Percentiles rank a stretch among this genome's conserved stretches.
Conservation (phyloP, 768 basidiomycete species). For the Panaeolus cyanescens region DNA sequence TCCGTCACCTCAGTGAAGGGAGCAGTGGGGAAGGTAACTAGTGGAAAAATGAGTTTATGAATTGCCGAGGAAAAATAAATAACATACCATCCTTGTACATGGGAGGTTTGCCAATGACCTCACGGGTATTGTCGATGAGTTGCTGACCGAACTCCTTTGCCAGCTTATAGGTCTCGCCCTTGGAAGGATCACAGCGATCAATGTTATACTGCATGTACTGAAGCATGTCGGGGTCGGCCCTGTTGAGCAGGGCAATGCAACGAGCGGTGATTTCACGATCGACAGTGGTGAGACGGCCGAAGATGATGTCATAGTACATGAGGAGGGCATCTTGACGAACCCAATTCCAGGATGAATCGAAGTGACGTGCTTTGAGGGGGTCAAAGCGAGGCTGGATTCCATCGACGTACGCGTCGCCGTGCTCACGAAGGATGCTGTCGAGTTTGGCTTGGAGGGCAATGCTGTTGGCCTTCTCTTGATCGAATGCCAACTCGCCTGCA, state of each 20-base stretch:
- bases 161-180: conserved; percentile 91
- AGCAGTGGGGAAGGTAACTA: conserved; percentile 97
- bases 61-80: background rate
- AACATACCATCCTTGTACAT: conserved; percentile 91
- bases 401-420: conserved; percentile 91
- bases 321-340: conserved; percentile 93
- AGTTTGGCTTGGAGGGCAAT: conserved; percentile 79
- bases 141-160: conserved; percentile 98
- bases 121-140: conserved; percentile 90
- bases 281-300: conserved; percentile 90
- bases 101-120: conserved; percentile 82
- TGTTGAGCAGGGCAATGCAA: conserved; percentile 96
- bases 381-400: conserved; percentile 96
- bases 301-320: conserved; percentile 99
- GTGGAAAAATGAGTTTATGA: conserved; percentile 11
- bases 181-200: conserved; percentile 73
- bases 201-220: conserved; percentile 97
- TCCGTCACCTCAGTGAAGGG: conserved; percentile 92
- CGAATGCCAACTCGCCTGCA: conserved; percentile 87
- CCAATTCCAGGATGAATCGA: conserved; percentile 99
- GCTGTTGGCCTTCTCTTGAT: conserved; percentile 79
- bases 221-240: conserved; percentile 90
- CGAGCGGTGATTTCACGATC: conserved; percentile 97
- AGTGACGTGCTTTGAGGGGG: conserved; percentile 93
- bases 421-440: conserved; percentile 87